Base-by-base conservation (phyloP, 192 early-diverging fungal genomes). In the Linnemannia elongata region DNA sequence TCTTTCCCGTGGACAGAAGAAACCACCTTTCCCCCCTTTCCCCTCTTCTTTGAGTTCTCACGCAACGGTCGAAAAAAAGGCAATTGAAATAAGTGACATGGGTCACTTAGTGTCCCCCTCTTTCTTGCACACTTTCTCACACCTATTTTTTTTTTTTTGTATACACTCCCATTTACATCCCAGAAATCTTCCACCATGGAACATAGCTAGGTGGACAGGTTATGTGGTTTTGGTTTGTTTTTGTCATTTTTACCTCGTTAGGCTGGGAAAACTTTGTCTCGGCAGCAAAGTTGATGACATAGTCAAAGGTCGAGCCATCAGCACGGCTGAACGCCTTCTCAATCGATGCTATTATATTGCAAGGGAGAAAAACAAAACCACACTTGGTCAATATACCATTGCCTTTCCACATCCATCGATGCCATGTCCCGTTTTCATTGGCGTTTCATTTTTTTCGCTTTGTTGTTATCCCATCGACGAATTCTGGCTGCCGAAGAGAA, bases 211-310 rank as follows among this genome's bases (percentile, higher is more conserved):
- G 20, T 52, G 49, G 22, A 5, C 20, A 52, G 20, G 20, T 17
- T 6, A 52, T 52, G 18, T 52, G 13, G 42, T 6, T 44, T 44
- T 45, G 9, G 44, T 42, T 41, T 18, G 0, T 42, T 10, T 33
- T 41, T 35, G 42, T 12, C 6, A 35, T 42, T 82, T 82, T 90
- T 82, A 96, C 97, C 76, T 94, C 94, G 22, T 95, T 91, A 0
- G 94, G 88, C 83, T 97, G 97, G 0, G 96, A 96, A 90, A 97
- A 99, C 82, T 98, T 98, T 72, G 94, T 96, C 87, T 99, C 98
- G 27, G 94, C 94, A n/a, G 97, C 98, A 82, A 96, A 92, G 89
- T 99, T 97, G 90, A 99, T 93, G 18, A 99, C 98, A 83, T 95
- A 97, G 90, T 99, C 98, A 89, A 94, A 99, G 45, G 89, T 81